Evolutionary conservation across 2,329 filamentous ascomycete species (phyloP).

Genomic region (Penicillium sp.): DNA sequence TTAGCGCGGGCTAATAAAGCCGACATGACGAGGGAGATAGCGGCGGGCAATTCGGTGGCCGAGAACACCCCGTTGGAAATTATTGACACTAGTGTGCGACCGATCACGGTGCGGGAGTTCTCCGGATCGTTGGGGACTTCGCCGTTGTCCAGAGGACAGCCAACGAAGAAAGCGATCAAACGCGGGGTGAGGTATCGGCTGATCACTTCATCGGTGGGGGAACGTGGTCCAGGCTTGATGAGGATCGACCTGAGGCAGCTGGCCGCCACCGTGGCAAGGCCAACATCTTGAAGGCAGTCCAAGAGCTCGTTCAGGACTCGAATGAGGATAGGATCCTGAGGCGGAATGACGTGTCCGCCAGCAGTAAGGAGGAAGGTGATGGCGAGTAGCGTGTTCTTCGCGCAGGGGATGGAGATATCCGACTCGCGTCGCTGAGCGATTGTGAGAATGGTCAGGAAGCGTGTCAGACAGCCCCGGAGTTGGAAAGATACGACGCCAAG

Average conservation of each 20-base stretch:
- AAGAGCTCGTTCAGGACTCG: constrained; percentile 78
- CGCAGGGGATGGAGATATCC: constrained; percentile 78
- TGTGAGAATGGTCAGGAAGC: constrained; percentile 72
- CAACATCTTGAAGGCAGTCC: constrained; percentile 70
- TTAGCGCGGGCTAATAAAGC: constrained; percentile 73
- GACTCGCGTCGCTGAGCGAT: constrained; percentile 55
- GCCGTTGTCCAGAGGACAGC: constrained; percentile 54
- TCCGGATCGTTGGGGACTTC: constrained; percentile 70
- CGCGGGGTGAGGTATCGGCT: constrained; percentile 73
- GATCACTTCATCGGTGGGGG: constrained; percentile 69
- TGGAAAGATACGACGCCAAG: constrained; percentile 63
- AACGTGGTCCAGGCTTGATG: constrained; percentile 63
- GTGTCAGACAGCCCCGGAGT: constrained; percentile 76
- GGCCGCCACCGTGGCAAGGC: constrained; percentile 77
- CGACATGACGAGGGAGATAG: constrained; percentile 76
- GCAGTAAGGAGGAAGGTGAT: constrained; percentile 87
- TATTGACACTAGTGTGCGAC: constrained; percentile 75
- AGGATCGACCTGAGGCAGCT: constrained; percentile 87
- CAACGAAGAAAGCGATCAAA: constrained; percentile 72
- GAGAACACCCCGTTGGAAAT: constrained; percentile 51
- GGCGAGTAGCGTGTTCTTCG: constrained; percentile 89
- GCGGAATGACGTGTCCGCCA: constrained; percentile 70
- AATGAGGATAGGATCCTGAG: constrained; percentile 72
- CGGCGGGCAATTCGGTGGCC: constrained; percentile 41
- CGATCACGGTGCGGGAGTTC: constrained; percentile 68